Conservation (phyloP, 108 stramenopile species). For the Cyclotella choctawhatcheeana region DNA sequence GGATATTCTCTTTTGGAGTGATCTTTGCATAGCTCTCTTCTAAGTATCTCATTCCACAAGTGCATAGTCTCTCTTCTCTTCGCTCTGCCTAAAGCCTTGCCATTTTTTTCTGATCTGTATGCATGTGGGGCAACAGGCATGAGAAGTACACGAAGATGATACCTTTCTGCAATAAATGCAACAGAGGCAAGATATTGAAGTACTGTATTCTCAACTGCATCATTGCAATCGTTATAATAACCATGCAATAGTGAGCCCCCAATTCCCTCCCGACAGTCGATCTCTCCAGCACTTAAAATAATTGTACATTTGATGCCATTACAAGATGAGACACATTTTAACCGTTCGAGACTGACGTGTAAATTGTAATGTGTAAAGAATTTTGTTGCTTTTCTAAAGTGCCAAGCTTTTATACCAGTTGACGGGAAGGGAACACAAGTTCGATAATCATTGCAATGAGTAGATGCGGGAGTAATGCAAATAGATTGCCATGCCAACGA, state of each 20-base stretch:
- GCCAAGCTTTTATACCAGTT: conserved; percentile 72
- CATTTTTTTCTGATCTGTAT: conserved; percentile 52
- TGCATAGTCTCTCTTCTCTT: conserved; percentile 47
- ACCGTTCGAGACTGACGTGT: conserved; percentile 26
- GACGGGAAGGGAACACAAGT: conserved; percentile 48
- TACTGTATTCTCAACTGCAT: conserved; percentile 52
- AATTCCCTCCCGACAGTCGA: conserved; percentile 69
- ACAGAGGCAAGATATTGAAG: conserved; percentile 47
- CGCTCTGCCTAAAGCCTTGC: conserved; percentile 52
- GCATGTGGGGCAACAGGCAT: conserved; percentile 67
- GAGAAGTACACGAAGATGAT: conserved; percentile 48
- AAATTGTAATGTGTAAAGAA: conserved; percentile 65
- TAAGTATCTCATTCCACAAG: conserved; percentile 59
- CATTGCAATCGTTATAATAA: conserved; percentile 41
- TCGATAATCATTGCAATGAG: conserved; percentile 12
- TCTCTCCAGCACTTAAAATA: conserved; percentile 66
- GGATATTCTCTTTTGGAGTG: background rate
- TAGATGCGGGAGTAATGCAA: conserved; percentile 3
- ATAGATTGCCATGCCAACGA: conserved; percentile 69
- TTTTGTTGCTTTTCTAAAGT: conserved; percentile 37
- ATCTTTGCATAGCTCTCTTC: conserved; percentile 26
- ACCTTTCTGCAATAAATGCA: conserved; percentile 14
- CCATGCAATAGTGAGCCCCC: conserved; percentile 56
- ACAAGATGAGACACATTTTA: background rate
- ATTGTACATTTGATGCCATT: conserved; percentile 20